A percentile compares a stretch with the other conserved stretches of the same genome.
Evolutionary conservation across 192 early-diverging fungal genomes (phyloP).

Genomic region (Backusella luteola): DNA sequence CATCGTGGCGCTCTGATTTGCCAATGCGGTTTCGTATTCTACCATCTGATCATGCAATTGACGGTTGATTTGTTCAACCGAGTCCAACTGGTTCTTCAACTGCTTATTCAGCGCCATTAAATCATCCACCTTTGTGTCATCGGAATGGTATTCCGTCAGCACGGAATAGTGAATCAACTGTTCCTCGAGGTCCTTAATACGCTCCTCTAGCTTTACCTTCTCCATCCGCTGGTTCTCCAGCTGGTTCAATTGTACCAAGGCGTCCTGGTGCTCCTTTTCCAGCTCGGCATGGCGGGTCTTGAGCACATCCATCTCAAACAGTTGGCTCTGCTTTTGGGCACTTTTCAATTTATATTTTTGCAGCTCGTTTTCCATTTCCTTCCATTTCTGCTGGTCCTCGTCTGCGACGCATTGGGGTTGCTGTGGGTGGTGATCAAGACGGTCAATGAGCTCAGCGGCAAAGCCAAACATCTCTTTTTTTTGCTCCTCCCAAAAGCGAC

Average conservation of each 20-base stretch:
- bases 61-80: neutral
- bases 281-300: neutral
- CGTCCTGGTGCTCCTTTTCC: neutral
- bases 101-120: neutral
- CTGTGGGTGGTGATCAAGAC: neutral
- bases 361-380: neutral
- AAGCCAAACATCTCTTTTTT: constrained; percentile 16
- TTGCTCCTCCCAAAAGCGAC: constrained; percentile 22
- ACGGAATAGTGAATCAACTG: neutral
- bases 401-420: neutral
- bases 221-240: neutral
- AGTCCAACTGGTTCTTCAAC: neutral
- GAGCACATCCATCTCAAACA: constrained; percentile 6
- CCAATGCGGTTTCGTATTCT: neutral
- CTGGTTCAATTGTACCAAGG: neutral
- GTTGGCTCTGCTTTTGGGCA: neutral
- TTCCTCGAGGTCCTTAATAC: neutral
- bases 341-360: neutral
- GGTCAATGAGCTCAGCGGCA: neutral
- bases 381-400: neutral
- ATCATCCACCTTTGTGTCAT: neutral
- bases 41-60: constrained; percentile 1
- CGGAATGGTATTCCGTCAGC: neutral
- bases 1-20: neutral
- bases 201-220: neutral